A percentile compares a stretch with the other conserved stretches of the same genome.
phyloP scores from a whole-genome alignment of 2,329 filamentous ascomycete genomes.

The Tolypocladium ovalisporum region DNA sequence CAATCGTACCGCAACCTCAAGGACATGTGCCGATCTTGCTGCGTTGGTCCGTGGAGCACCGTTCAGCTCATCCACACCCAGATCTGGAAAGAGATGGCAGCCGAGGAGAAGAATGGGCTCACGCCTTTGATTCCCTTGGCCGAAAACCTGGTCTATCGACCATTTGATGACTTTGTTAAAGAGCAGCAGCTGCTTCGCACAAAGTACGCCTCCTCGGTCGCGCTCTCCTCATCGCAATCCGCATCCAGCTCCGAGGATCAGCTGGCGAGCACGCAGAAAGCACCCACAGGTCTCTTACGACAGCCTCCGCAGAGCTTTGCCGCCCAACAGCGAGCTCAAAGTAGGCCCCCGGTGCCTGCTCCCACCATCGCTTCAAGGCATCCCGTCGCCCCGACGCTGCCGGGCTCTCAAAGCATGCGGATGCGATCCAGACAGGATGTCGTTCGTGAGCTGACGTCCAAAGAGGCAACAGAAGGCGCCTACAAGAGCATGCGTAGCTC shows the following conservation, averaged over 20 bases:
- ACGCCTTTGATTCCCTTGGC: slow-evolving; percentile 53
- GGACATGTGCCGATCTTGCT: slow-evolving; percentile 46
- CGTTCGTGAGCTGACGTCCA: slow-evolving; percentile 10
- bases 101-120: slow-evolving; percentile 56
- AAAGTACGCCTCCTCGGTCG: slow-evolving; percentile 17
- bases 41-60: slow-evolving; percentile 44
- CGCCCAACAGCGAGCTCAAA: slow-evolving; percentile 51
- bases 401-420: slow-evolving; percentile 19
- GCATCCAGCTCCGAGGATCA: slow-evolving; percentile 21
- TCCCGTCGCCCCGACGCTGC: slow-evolving; percentile 10
- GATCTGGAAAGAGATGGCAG: slow-evolving; percentile 55
- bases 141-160: slow-evolving; percentile 52
- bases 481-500: slow-evolving; percentile 17
- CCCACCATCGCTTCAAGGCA: slow-evolving; percentile 14
- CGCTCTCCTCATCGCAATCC: slow-evolving; percentile 13
- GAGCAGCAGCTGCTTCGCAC: slow-evolving; percentile 35
- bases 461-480: slow-evolving; percentile 11
- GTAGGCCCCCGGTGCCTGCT: slow-evolving; percentile 25
- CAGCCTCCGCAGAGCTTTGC: slow-evolving; percentile 55
- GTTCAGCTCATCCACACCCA: slow-evolving; percentile 38
- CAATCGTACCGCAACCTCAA: slow-evolving; percentile 41
- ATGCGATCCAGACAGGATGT: slow-evolving; percentile 16
- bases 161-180: slow-evolving; percentile 49
- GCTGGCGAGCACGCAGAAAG: slow-evolving; percentile 19
- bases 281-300: slow-evolving; percentile 33